These are phyloP conservation scores for Hymenoscyphus scutula DNA, from an alignment of 2,329 filamentous ascomycete genomes.

Conservation along the genomic window DNA sequence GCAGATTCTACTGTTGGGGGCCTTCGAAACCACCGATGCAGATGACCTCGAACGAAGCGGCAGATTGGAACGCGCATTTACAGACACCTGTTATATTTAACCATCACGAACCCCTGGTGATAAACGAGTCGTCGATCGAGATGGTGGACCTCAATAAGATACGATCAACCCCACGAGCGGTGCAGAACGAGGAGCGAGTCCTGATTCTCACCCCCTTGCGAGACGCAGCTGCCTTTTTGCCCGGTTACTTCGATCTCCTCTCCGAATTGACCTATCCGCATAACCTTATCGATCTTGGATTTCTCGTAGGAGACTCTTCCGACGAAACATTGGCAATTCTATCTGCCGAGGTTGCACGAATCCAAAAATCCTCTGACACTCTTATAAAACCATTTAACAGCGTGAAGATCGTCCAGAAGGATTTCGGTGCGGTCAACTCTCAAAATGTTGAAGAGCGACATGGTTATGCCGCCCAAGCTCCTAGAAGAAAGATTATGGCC, in stretches of 20 bases:
- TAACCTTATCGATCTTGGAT: slow-evolving; percentile 89
- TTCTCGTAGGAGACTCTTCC: slow-evolving; percentile 86
- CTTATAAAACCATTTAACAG: slow-evolving; percentile 76
- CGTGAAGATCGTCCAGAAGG: slow-evolving; percentile 82
- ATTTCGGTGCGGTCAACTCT: slow-evolving; percentile 64
- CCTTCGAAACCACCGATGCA: slow-evolving; percentile 94
- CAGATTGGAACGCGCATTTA: slow-evolving; percentile 82
- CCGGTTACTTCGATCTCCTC: slow-evolving; percentile 91
- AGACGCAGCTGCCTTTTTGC: slow-evolving; percentile 78
- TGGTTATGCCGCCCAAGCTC: slow-evolving; percentile 81
- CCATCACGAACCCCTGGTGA: slow-evolving; percentile 80
- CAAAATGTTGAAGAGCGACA: slow-evolving; percentile 83
- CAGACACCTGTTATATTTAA: slow-evolving; percentile 96
- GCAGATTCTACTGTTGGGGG: slow-evolving; percentile 95
- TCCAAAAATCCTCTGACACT: slow-evolving; percentile 75
- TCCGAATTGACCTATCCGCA: slow-evolving; percentile 91
- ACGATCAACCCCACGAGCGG: slow-evolving; percentile 74
- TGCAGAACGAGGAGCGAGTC: slow-evolving; percentile 78
- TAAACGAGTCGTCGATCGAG: slow-evolving; percentile 78
- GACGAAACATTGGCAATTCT: slow-evolving; percentile 92
- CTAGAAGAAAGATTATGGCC: slow-evolving; percentile 86
- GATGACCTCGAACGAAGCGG: slow-evolving; percentile 88
- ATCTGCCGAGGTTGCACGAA: slow-evolving; percentile 77
- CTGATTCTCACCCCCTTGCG: slow-evolving; percentile 91
- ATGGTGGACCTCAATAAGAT: slow-evolving; percentile 83